A percentile compares a stretch with the other conserved stretches of the same genome.
These are phyloP conservation scores for Cystobasidium onofrii DNA, from an alignment of 768 basidiomycete species.

Conservation along the genomic window DNA sequence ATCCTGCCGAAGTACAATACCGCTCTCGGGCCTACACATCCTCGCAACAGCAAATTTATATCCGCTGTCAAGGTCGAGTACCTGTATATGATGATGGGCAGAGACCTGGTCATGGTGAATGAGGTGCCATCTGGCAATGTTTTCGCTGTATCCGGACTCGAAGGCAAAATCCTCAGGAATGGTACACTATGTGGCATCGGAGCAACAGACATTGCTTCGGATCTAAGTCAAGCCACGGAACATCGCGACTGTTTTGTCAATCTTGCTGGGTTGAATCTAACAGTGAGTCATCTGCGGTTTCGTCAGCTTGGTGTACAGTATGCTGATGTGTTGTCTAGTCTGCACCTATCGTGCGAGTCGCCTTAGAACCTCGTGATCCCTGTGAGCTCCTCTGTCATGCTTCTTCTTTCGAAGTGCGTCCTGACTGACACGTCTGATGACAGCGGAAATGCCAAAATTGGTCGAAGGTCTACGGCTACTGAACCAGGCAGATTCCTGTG, in stretches of 20 bases:
- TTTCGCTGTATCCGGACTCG: constrained; percentile 82
- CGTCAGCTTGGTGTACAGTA: neutral
- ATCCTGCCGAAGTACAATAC: constrained; percentile 79
- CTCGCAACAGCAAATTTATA: constrained; percentile 61
- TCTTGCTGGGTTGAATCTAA: constrained; percentile 61
- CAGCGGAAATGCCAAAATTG: constrained; percentile 76
- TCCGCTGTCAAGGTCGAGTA: constrained; percentile 58
- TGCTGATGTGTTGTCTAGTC: constrained; percentile 49
- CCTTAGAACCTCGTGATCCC: constrained; percentile 68
- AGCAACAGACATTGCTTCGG: constrained; percentile 43
- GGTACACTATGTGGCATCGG: constrained; percentile 67
- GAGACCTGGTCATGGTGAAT: constrained; percentile 76
- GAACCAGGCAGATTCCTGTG: constrained; percentile 91
- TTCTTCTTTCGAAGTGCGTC: neutral
- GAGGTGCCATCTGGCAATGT: constrained; percentile 83
- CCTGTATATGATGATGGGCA: constrained; percentile 95
- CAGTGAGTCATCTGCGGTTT: constrained; percentile 49
- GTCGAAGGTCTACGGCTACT: constrained; percentile 78
- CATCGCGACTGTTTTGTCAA: constrained; percentile 61
- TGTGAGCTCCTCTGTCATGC: constrained; percentile 44
- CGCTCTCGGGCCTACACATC: constrained; percentile 57
- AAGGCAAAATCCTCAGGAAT: constrained; percentile 79
- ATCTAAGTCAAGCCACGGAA: constrained; percentile 42
- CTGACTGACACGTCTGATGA: neutral
- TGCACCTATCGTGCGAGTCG: constrained; percentile 88